phyloP scores from a whole-genome alignment of 257 asterid genomes.

The Ballota nigra region DNA sequence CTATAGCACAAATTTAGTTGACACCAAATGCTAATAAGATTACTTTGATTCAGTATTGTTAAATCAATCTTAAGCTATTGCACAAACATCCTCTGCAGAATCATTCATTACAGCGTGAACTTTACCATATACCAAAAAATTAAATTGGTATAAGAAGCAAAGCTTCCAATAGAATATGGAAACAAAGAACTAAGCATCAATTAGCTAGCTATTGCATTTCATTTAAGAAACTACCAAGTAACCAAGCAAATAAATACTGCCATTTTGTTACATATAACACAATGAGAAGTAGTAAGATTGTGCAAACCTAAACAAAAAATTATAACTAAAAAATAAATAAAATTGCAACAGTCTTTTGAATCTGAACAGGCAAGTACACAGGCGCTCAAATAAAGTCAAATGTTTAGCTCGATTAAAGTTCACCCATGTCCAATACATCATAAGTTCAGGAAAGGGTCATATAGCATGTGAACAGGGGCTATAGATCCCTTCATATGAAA shows the following conservation, averaged over 20 bases:
- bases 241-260: neutral
- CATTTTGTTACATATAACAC: neutral
- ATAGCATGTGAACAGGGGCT: constrained; percentile 5
- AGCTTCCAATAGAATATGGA: neutral
- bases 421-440: constrained; percentile 1
- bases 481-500: neutral
- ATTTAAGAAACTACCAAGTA: constrained; percentile 8
- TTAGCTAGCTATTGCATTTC: constrained; percentile 5
- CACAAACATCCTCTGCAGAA: constrained; percentile 1
- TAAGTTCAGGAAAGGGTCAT: constrained; percentile 13
- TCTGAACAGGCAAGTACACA: neutral
- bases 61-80: constrained; percentile 5
- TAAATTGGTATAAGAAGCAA: neutral
- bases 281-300: neutral
- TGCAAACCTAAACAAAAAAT: neutral
- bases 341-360: neutral
- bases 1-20: neutral
- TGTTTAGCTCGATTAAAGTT: neutral
- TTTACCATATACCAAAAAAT: neutral
- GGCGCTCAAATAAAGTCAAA: constrained; percentile 5
- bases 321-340: neutral
- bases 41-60: neutral
- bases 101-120: neutral
- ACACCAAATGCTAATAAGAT: neutral
- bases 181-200: neutral